Conservation (phyloP, 768 basidiomycete genomes). For the Strobilomyces echinocephalus region DNA sequence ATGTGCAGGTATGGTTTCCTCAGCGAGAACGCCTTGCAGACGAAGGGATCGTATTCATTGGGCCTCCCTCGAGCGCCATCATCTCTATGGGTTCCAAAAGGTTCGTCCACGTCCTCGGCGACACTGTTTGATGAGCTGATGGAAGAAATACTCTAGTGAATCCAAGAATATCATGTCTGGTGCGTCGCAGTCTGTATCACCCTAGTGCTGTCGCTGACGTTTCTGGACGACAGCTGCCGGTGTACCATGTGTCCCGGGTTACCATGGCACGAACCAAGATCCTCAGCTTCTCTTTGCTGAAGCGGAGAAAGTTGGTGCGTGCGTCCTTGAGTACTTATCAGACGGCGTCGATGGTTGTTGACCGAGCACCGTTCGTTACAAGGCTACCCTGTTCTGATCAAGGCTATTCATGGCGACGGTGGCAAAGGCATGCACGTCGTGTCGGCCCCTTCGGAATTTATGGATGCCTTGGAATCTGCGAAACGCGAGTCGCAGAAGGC, state of each 20-base stretch:
- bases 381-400: conserved; percentile 92
- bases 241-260: conserved; percentile 92
- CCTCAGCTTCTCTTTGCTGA: conserved; percentile 62
- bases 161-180: conserved; percentile 48
- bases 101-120: conserved; percentile 32
- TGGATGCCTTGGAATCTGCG: conserved; percentile 79
- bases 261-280: conserved; percentile 82
- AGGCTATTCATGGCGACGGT: conserved; percentile 94
- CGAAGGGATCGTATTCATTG: conserved; percentile 85
- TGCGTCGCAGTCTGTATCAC: conserved; percentile 11
- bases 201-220: conserved; percentile 1
- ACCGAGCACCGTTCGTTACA: background rate
- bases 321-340: background rate
- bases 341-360: background rate
- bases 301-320: conserved; percentile 70
- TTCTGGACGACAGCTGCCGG: conserved; percentile 57
- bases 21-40: conserved; percentile 80
- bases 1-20: conserved; percentile 79
- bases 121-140: background rate
- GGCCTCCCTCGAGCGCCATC: conserved; percentile 84
- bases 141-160: conserved; percentile 47
- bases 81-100: conserved; percentile 95
- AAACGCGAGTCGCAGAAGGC: conserved; percentile 84
- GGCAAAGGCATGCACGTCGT: conserved; percentile 95
- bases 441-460: conserved; percentile 59